Percentiles rank a stretch among this genome's conserved stretches.
Evolutionary conservation across 2,329 filamentous ascomycete species (phyloP).

Genomic region (Geosmithia flava): DNA sequence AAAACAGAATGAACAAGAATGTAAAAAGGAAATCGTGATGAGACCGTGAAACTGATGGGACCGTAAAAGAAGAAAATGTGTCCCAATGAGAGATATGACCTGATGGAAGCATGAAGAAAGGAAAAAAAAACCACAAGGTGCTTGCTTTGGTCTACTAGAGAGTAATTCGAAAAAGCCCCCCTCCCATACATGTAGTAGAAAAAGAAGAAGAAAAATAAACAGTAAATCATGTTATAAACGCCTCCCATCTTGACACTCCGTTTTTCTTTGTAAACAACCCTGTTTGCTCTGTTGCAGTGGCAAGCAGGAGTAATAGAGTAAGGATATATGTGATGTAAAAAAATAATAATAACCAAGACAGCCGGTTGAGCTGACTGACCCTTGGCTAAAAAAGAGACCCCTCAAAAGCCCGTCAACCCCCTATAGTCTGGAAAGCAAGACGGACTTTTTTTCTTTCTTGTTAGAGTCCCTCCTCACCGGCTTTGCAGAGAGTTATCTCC

Average conservation of each 20-base stretch:
- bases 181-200: background rate
- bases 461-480: slow-evolving; percentile 88
- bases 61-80: background rate
- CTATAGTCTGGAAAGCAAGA: too few relatives aligned
- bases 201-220: background rate
- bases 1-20: too few relatives aligned
- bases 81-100: background rate
- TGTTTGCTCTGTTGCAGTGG: too few relatives aligned
- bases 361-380: too few relatives aligned
- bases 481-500: slow-evolving; percentile 93
- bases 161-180: background rate
- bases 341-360: too few relatives aligned
- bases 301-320: too few relatives aligned
- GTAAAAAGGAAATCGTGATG: too few relatives aligned
- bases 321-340: too few relatives aligned
- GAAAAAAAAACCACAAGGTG: background rate
- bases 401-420: too few relatives aligned
- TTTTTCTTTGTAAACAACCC: too few relatives aligned
- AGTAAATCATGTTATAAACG: background rate
- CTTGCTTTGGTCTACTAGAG: background rate
- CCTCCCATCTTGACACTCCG: background rate
- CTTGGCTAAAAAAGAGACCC: too few relatives aligned
- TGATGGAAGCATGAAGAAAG: background rate
- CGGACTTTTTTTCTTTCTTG: background rate
- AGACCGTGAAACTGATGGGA: too few relatives aligned